phyloP scores from a whole-genome alignment of 352 stramenopile genomes.

The Phytophthora europaea region DNA sequence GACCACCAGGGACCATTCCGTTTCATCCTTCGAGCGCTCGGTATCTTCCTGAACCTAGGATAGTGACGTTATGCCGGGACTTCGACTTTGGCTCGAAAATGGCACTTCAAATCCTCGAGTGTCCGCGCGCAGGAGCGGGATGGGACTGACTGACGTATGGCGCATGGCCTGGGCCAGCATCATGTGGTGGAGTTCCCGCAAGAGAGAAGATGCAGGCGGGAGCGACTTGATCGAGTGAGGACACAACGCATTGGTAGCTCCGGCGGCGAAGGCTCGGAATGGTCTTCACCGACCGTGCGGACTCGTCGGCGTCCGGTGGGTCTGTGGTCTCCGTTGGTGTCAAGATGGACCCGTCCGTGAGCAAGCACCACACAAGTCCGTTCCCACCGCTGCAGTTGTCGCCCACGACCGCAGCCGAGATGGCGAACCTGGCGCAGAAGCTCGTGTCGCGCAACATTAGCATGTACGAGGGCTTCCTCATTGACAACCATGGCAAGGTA shows the following conservation, averaged over 20 bases:
- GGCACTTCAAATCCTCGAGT: slow-evolving; percentile 26
- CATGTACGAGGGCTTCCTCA: slow-evolving; percentile 43
- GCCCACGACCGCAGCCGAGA: slow-evolving; percentile 13
- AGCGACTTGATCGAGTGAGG: slow-evolving; percentile 1
- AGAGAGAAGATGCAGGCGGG: slow-evolving; percentile 13
- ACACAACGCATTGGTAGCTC: slow-evolving; percentile 30
- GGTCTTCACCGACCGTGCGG: slow-evolving; percentile 27
- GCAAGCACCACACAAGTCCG: slow-evolving; percentile 39
- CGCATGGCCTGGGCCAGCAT: slow-evolving; percentile 33
- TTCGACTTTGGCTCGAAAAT: not conserved
- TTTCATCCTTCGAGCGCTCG: not conserved
- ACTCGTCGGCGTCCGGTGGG: slow-evolving; percentile 5
- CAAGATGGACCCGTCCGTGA: slow-evolving; percentile 23
- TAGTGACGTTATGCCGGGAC: slow-evolving; percentile 22
- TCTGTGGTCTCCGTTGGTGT: slow-evolving; percentile 9
- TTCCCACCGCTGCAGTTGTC: slow-evolving; percentile 50
- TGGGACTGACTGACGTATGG: slow-evolving; percentile 46
- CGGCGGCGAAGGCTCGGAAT: slow-evolving; percentile 14
- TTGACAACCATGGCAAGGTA: slow-evolving; percentile 39
- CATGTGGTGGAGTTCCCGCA: slow-evolving; percentile 26
- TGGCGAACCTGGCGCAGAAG: slow-evolving; percentile 36
- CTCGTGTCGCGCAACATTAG: slow-evolving; percentile 39
- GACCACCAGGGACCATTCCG: not conserved
- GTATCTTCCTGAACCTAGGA: slow-evolving; percentile 8
- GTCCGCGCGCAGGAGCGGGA: slow-evolving; percentile 21